Conservation (phyloP, 306 rosid genomes). For the Cicer pinnatifidum region DNA sequence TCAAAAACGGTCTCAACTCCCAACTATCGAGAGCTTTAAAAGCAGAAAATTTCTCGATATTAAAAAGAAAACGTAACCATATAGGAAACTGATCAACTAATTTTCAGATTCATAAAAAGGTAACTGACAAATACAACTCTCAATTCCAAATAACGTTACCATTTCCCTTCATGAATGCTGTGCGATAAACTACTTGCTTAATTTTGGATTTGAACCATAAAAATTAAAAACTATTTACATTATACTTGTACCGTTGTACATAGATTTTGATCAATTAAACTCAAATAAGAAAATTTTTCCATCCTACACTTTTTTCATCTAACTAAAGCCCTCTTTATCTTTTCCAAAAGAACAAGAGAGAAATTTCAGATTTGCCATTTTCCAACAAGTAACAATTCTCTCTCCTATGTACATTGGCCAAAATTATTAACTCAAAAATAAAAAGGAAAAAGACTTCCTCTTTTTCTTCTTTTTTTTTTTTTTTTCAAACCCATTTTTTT, state of each 20-base stretch:
- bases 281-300: slow-evolving; percentile 24
- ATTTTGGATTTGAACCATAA: slow-evolving; percentile 11
- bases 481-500: not conserved
- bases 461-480: not conserved
- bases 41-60: not conserved
- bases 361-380: slow-evolving; percentile 34
- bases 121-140: slow-evolving; percentile 39
- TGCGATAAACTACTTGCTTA: not conserved
- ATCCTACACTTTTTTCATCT: slow-evolving; percentile 3
- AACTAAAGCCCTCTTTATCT: not conserved
- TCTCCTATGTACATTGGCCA: slow-evolving; percentile 67
- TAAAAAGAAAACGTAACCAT: not conserved
- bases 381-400: slow-evolving; percentile 24
- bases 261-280: slow-evolving; percentile 32
- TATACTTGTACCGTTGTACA: not conserved
- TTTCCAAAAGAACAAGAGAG: not conserved
- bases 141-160: slow-evolving; percentile 4
- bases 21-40: too few species aligned
- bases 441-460: slow-evolving; percentile 20
- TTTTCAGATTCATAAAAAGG: not conserved
- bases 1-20: too few species aligned
- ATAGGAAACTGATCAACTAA: slow-evolving; percentile 16
- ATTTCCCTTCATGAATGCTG: not conserved
- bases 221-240: slow-evolving; percentile 11
- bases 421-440: slow-evolving; percentile 58